These are phyloP conservation scores for Aspergillus puulaauensis DNA, from an alignment of 2,329 filamentous ascomycete genomes.

Conservation along the genomic window DNA sequence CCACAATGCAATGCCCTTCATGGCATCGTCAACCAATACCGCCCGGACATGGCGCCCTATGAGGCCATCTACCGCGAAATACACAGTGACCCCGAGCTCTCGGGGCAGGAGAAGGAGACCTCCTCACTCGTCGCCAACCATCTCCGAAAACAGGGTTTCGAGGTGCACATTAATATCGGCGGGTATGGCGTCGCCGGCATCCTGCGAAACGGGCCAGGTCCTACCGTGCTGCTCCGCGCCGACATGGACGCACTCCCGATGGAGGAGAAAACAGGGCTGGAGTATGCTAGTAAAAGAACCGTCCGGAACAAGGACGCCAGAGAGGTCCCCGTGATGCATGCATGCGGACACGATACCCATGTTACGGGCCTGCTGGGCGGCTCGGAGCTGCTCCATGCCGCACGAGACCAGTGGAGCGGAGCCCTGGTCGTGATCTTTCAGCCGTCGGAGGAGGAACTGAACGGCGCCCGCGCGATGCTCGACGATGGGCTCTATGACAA, in stretches of 20 bases:
- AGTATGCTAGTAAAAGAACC: constrained; percentile 53
- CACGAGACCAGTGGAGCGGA: constrained; percentile 53
- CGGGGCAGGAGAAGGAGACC: constrained; percentile 54
- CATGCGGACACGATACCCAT: constrained; percentile 68
- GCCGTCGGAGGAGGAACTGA: constrained; percentile 60
- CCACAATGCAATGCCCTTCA: constrained; percentile 6
- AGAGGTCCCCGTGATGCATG: constrained; percentile 63
- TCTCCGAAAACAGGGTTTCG: constrained; percentile 41
- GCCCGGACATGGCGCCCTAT: constrained; percentile 46
- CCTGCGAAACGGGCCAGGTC: constrained; percentile 55
- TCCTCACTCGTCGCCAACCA: constrained; percentile 46
- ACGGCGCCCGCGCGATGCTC: constrained; percentile 60
- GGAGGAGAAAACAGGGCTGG: constrained; percentile 54
- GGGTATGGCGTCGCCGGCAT: constrained; percentile 60
- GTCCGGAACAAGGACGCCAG: constrained; percentile 48
- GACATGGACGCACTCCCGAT: constrained; percentile 65
- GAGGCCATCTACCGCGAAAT: constrained; percentile 58
- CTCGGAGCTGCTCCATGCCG: constrained; percentile 48
- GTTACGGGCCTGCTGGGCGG: constrained; percentile 59
- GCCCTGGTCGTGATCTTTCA: constrained; percentile 64
- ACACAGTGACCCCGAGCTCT: constrained; percentile 58
- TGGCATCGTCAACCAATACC: constrained; percentile 33
- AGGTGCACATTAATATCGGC: constrained; percentile 55
- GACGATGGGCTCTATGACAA: constrained; percentile 56
- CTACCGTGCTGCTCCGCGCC: constrained; percentile 58